Evolutionary conservation across 1,139 yeast genomes (phyloP), one percentile per base, ranked within the genome.

Genomic region (Suhomyces ambrosiae): DNA sequence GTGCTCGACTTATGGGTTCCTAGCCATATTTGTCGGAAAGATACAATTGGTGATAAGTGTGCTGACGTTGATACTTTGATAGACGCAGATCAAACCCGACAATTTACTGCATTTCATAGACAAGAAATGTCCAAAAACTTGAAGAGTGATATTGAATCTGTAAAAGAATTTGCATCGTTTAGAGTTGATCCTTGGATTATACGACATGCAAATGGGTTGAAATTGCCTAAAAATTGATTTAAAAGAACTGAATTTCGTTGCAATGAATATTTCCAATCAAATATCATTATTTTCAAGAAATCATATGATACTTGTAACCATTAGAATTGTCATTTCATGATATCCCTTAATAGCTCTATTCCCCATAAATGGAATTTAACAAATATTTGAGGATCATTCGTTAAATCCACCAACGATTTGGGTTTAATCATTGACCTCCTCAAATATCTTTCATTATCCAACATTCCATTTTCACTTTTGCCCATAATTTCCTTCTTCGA

Each of bases 291-390:
- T n/a, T n/a, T n/a, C n/a, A n/a, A n/a, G n/a, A n/a, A n/a, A n/a
- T n/a, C n/a, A n/a, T n/a, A n/a, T n/a, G n/a, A n/a, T n/a, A n/a
- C n/a, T n/a, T n/a, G n/a, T n/a, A n/a, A n/a, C n/a, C n/a, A n/a
- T n/a, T n/a, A n/a, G n/a, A n/a, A n/a, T n/a, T n/a, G 23, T 18
- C 23, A 42, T 21, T 35, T 45, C 29, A 34, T 13, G 11, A 59
- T 44, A 32, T 63, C 67, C 30, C 52, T 52, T 12, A 68, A 44
- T 23, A 85, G 54, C 41, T 76, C 80, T 1, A 77, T 57, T 14
- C 80, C 82, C 82, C 87, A 81, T 15, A 81, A 58, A 54, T 86
- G 95, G 12, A 84, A 56, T 52, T 79, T 79, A 8, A 82, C 65
- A 54, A 84, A 86, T 10, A 85, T 58, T 30, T 72, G 64, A 2